Evolutionary conservation across 192 early-diverging fungal species (phyloP), one percentile per base, ranked within the genome.

Genomic region (Funneliformis geosporum): DNA sequence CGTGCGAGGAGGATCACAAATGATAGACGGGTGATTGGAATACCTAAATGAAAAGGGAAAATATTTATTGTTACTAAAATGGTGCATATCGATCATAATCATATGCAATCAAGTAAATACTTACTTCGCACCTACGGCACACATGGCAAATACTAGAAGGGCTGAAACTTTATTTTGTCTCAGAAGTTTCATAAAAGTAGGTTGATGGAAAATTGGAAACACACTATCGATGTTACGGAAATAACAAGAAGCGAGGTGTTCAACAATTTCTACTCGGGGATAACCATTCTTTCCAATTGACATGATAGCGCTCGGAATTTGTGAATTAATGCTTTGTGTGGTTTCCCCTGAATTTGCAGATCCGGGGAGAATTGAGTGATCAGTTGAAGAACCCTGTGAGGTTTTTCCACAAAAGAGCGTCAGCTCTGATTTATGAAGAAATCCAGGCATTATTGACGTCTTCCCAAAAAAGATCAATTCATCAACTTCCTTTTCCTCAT

Each of bases 201-300:
- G 64, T 25, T 83, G 81, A 62, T 90, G 88, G 28, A 90, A 83
- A 25, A 90, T 85, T 25, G 89, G 85, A n/a, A 85, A 27, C 47
- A 82, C 76, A 23, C 75, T 79, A 60, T 84, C 88, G 7, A 87
- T 62, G 27, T 85, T 83, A 38, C 85, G 84, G 65, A 88, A 90
- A 67, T 80, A 91, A 5, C 87, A 78, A 5, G 83, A 80, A 60
- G 86, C 65, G 0, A 90, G 81, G 82, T 90, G 89, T 8, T 89
- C 84, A 8, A 88, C 70, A 60, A 89, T 81, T 1, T 88, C 85
- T 2, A 79, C 67, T 6, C 81, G 43, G 6, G 88, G 86, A 6
- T 84, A 65, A n/a, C 71, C 78, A 33, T 81, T 50, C 28, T 14
- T 3, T 39, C 33, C 33, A 55, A 2, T 55, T 18, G 16, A 0